phyloP scores from a whole-genome alignment of 805 yeast genomes.

The Pichia membranifaciens region DNA sequence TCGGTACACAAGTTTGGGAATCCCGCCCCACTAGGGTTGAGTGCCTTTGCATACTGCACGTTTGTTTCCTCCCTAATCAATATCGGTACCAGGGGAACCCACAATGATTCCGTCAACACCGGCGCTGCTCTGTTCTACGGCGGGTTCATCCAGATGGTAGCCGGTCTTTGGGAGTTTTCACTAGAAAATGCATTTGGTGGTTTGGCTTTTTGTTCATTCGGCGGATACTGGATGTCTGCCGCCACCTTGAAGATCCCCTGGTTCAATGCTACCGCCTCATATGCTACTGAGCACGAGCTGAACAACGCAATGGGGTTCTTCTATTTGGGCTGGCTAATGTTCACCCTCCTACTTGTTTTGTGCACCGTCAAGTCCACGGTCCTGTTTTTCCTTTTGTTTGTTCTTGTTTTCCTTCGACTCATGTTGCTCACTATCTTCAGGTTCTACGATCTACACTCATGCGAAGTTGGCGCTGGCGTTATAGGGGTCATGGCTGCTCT shows the following conservation, averaged over 20 bases:
- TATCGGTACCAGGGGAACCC: constrained; percentile 59
- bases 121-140: constrained; percentile 67
- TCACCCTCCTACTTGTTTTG: constrained; percentile 49
- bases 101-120: constrained; percentile 51
- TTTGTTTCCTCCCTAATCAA: constrained; percentile 60
- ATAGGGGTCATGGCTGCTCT: constrained; percentile 53
- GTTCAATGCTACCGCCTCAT: constrained; percentile 49
- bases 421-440: constrained; percentile 45
- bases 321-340: constrained; percentile 57
- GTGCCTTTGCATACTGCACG: constrained; percentile 66
- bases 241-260: constrained; percentile 56
- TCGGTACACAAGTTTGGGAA: constrained; percentile 41
- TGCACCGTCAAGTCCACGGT: constrained; percentile 51
- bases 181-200: constrained; percentile 72
- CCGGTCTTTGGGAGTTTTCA: constrained; percentile 70
- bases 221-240: constrained; percentile 73
- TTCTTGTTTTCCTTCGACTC: constrained; percentile 47
- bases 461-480: constrained; percentile 48
- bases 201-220: constrained; percentile 52
- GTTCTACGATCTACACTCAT: constrained; percentile 30
- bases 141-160: constrained; percentile 62
- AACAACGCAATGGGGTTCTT: constrained; percentile 51
- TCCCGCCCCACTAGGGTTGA: constrained; percentile 70
- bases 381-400: constrained; percentile 45
- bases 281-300: constrained; percentile 37